These are phyloP conservation scores for Pseudogymnoascus sp. DNA, from an alignment of 2,329 filamentous ascomycete genomes.

Conservation along the genomic window DNA sequence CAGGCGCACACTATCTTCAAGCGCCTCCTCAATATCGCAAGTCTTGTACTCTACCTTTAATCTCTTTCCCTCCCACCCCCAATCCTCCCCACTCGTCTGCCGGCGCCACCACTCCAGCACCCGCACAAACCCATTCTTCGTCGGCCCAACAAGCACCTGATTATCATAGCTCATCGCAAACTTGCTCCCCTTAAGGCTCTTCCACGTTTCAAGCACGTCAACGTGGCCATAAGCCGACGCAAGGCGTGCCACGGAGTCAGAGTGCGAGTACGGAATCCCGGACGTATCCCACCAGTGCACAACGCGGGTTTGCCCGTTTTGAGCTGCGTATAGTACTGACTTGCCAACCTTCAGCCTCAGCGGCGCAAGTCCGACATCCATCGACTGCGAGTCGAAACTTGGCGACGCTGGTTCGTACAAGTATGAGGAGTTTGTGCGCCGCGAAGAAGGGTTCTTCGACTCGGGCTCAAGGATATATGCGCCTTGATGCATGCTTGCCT, in stretches of 20 bases:
- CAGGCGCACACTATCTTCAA: constrained; percentile 71
- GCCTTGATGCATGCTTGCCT: constrained; percentile 54
- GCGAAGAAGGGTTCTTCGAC: constrained; percentile 16
- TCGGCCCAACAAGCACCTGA: constrained; percentile 78
- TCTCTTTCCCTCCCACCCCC: constrained; percentile 42
- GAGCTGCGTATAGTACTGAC: constrained; percentile 73
- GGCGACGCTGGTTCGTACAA: constrained; percentile 15
- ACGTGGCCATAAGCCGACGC: constrained; percentile 82
- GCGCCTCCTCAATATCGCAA: constrained; percentile 88
- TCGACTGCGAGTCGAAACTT: constrained; percentile 12
- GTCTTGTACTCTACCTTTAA: constrained; percentile 86
- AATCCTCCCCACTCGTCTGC: constrained; percentile 52
- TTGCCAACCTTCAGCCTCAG: constrained; percentile 72
- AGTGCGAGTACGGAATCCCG: constrained; percentile 69
- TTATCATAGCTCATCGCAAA: constrained; percentile 63
- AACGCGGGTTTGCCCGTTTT: constrained; percentile 69
- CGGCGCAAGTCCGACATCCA: constrained; percentile 25
- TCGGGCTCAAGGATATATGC: constrained; percentile 38
- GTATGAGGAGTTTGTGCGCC: constrained; percentile 20
- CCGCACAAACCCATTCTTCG: constrained; percentile 74
- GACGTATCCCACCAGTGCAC: constrained; percentile 85
- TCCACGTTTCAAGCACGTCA: constrained; percentile 76
- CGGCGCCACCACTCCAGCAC: constrained; percentile 91
- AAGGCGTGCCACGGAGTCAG: constrained; percentile 75
- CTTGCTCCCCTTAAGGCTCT: constrained; percentile 63